These are phyloP conservation scores for Sodiomyces alkalinus DNA, from an alignment of 2,329 filamentous ascomycete species.

Conservation along the genomic window DNA sequence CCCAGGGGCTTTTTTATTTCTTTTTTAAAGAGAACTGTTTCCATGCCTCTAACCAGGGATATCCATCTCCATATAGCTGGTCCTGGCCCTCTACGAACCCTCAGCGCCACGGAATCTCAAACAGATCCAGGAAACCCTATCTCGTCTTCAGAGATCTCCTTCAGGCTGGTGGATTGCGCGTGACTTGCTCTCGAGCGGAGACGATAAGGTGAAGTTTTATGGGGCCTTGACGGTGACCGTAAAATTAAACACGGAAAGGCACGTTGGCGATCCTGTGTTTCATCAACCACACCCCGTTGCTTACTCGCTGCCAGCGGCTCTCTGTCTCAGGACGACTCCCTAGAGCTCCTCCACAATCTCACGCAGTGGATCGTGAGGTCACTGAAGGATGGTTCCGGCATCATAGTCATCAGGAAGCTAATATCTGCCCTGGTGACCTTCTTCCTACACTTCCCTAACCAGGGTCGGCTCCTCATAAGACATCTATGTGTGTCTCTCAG, in stretches of 20 bases:
- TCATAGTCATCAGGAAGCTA: conserved; percentile 56
- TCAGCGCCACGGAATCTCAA: conserved; percentile 31
- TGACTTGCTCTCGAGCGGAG: conserved; percentile 50
- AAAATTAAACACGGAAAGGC: conserved; percentile 88
- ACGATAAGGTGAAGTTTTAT: conserved; percentile 76
- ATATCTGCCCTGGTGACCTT: conserved; percentile 65
- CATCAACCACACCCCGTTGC: neutral
- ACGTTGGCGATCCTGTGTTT: conserved; percentile 12
- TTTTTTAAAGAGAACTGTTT: neutral
- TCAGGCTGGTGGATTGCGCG: conserved; percentile 80
- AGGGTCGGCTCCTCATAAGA: conserved; percentile 51
- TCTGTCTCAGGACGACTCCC: conserved; percentile 40
- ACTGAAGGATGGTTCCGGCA: conserved; percentile 32
- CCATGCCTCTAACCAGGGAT: neutral
- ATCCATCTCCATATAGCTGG: conserved; percentile 19
- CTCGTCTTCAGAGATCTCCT: conserved; percentile 61
- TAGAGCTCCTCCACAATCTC: conserved; percentile 43
- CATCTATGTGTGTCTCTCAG: conserved; percentile 27
- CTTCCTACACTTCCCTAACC: conserved; percentile 53
- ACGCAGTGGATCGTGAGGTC: conserved; percentile 47
- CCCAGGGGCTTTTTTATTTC: too few relatives aligned
- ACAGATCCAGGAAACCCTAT: conserved; percentile 55
- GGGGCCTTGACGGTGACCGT: conserved; percentile 85
- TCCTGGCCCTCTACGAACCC: conserved; percentile 37
- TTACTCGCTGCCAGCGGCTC: conserved; percentile 19